Evolutionary conservation across 805 yeast genomes (phyloP).

Genomic region (Saturnispora dispora): DNA sequence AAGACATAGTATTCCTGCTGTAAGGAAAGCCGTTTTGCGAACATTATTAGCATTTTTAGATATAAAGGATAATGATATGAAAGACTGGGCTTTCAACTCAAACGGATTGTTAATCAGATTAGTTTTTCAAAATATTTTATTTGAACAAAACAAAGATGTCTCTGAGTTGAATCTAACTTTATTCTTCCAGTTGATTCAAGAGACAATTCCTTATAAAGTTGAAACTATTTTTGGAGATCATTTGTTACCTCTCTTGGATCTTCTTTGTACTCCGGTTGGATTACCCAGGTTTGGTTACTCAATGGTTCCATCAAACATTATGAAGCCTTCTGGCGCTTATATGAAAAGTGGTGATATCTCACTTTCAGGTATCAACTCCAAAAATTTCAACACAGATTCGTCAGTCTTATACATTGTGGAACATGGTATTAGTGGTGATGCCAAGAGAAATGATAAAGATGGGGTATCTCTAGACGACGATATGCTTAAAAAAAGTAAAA

Average conservation of each 20-base stretch:
- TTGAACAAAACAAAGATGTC: conserved; percentile 80
- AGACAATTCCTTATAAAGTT: conserved; percentile 32
- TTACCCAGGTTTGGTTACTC: conserved; percentile 79
- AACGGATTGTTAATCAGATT: conserved; percentile 65
- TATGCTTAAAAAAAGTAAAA: conserved; percentile 27
- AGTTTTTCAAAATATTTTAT: conserved; percentile 74
- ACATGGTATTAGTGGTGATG: conserved; percentile 1
- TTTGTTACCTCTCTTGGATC: conserved; percentile 48
- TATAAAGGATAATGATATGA: conserved; percentile 37
- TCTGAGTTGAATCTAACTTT: conserved; percentile 53
- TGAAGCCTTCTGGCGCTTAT: conserved; percentile 69
- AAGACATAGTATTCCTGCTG: conserved; percentile 88
- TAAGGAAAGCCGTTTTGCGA: conserved; percentile 77
- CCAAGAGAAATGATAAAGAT: not conserved
- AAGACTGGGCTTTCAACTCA: conserved; percentile 51
- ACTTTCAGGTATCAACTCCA: conserved; percentile 21
- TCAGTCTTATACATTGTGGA: conserved; percentile 5
- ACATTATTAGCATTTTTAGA: conserved; percentile 68
- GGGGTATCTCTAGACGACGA: conserved; percentile 12
- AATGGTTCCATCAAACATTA: conserved; percentile 65
- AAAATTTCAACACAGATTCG: conserved; percentile 4
- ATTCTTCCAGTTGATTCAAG: conserved; percentile 45
- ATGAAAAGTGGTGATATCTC: conserved; percentile 23
- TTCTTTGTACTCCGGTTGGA: conserved; percentile 91
- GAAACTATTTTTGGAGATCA: conserved; percentile 50